phyloP scores from a whole-genome alignment of 116 monocot genomes.

The Phalaenopsis hybrid region DNA sequence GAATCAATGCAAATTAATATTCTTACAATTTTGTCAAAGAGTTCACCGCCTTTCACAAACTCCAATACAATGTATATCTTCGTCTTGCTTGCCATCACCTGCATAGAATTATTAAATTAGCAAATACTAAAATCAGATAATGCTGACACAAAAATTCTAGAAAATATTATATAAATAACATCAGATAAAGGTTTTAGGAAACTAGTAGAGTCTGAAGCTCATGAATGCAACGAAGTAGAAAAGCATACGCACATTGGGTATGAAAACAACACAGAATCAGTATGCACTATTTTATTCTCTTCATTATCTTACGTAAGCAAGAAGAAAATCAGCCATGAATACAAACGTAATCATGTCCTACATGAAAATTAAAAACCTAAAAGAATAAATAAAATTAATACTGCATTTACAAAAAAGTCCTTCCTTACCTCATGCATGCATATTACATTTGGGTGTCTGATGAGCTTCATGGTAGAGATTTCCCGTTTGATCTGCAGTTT shows the following conservation, averaged over 20 bases:
- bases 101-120: not conserved
- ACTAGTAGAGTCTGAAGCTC: not conserved
- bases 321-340: not conserved
- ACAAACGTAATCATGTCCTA: not conserved
- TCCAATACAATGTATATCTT: conserved; percentile 94
- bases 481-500: conserved; percentile 81
- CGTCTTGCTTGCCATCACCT: conserved; percentile 99
- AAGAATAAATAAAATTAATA: not conserved
- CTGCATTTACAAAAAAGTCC: not conserved
- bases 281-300: not conserved
- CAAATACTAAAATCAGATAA: not conserved
- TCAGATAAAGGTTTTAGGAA: not conserved
- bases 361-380: not conserved
- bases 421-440: conserved; percentile 70
- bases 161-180: not conserved
- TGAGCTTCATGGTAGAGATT: conserved; percentile 92
- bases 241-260: not conserved
- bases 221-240: not conserved
- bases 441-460: conserved; percentile 87
- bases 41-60: conserved; percentile 83
- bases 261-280: not conserved
- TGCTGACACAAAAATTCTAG: not conserved
- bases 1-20: not conserved
- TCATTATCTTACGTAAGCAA: not conserved
- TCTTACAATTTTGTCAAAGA: conserved; percentile 93